These are phyloP conservation scores for Candida succiphila DNA, from an alignment of 805 yeast genomes.

Conservation along the genomic window DNA sequence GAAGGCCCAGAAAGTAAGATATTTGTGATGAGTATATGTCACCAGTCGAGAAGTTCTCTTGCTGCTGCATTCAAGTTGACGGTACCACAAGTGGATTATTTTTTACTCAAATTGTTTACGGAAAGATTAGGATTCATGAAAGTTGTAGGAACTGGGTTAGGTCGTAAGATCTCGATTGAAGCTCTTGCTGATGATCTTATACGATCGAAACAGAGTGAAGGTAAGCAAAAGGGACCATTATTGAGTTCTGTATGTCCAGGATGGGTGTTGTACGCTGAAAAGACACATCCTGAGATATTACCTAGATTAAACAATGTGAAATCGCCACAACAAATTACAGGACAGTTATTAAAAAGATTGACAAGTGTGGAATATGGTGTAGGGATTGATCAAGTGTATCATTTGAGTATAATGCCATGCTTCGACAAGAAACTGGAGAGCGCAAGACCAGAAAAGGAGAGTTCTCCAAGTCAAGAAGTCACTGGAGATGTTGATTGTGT, in stretches of 20 bases:
- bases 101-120: slow-evolving; percentile 47
- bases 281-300: slow-evolving; percentile 81
- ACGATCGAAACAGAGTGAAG: slow-evolving; percentile 2
- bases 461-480: slow-evolving; percentile 8
- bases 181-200: slow-evolving; percentile 33
- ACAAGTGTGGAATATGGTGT: slow-evolving; percentile 24
- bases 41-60: slow-evolving; percentile 76
- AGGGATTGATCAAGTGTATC: slow-evolving; percentile 40
- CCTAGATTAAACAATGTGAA: slow-evolving; percentile 64
- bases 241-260: slow-evolving; percentile 87
- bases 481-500: slow-evolving; percentile 82
- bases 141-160: slow-evolving; percentile 79
- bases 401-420: slow-evolving; percentile 89
- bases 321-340: slow-evolving; percentile 93
- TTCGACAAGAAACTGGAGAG: slow-evolving; percentile 95
- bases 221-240: slow-evolving; percentile 30
- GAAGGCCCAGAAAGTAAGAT: slow-evolving; percentile 21
- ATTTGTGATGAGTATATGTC: slow-evolving; percentile 74
- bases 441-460: slow-evolving; percentile 61
- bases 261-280: slow-evolving; percentile 91
- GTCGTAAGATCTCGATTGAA: slow-evolving; percentile 56
- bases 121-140: slow-evolving; percentile 57
- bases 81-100: slow-evolving; percentile 49
- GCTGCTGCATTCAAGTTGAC: slow-evolving; percentile 54
- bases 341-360: slow-evolving; percentile 55